Conservation (phyloP, 2,329 filamentous ascomycete genomes). For the Thyridium curvatum region DNA sequence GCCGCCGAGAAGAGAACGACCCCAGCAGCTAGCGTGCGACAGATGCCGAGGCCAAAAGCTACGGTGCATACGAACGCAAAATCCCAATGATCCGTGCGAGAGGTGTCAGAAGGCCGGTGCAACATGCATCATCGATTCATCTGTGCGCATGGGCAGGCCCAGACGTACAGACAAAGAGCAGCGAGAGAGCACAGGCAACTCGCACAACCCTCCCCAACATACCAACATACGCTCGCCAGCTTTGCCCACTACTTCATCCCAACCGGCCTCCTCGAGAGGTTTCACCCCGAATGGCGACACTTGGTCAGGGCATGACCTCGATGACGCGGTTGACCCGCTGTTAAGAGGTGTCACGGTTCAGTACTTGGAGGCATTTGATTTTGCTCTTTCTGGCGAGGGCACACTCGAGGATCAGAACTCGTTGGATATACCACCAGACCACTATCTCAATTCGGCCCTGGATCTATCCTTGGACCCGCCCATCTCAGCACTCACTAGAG, state of each 20-base stretch:
- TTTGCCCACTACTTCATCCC: background rate
- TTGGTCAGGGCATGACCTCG: slow-evolving; percentile 1
- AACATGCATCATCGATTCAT: slow-evolving; percentile 3
- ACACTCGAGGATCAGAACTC: background rate
- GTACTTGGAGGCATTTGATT: slow-evolving; percentile 2
- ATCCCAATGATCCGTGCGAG: slow-evolving; percentile 1
- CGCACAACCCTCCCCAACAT: slow-evolving; percentile 1
- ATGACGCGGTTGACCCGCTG: slow-evolving; percentile 1
- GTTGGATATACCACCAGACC: background rate
- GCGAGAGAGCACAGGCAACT: slow-evolving; percentile 1
- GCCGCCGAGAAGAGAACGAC: slow-evolving; percentile 1
- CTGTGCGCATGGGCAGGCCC: slow-evolving; percentile 3
- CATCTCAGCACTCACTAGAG: background rate
- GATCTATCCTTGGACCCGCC: background rate
- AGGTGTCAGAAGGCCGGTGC: slow-evolving; percentile 2
- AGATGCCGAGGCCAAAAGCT: slow-evolving; percentile 1
- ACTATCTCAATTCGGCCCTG: slow-evolving; percentile 1
- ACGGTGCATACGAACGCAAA: background rate
- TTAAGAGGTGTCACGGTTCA: background rate
- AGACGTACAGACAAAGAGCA: slow-evolving; percentile 1
- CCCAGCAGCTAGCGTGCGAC: slow-evolving; percentile 3
- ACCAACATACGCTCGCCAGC: background rate
- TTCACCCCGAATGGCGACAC: slow-evolving; percentile 1
- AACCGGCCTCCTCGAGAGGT: background rate
- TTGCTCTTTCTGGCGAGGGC: background rate